Evolutionary conservation across 2,329 filamentous ascomycete genomes (phyloP), one percentile per base, ranked within the genome.

Genomic region (Pestalotiopsis sp.): DNA sequence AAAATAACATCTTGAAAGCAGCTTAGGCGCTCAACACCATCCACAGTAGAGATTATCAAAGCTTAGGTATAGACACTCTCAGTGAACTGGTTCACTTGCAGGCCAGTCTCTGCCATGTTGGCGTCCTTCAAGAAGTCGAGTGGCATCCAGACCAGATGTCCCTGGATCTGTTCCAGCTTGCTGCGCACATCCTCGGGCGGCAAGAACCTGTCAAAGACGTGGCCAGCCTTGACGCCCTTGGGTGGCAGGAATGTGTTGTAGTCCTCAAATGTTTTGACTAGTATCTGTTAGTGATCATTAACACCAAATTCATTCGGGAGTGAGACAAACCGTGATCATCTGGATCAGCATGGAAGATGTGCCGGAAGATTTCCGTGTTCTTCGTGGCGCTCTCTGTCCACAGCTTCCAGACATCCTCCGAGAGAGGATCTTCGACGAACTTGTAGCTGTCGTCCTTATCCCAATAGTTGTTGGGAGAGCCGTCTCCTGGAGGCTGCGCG

Each of bases 141-240:
- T n/a, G 94, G 94, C 90, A 97, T 95, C 93, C 93, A 97, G 6
- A 98, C 95, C 55, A 98, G 79, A 82, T 98, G 95, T 0, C 95
- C 95, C 81, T 89, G 91, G 72, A 98, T 89, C 75, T 91, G 85
- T 73, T 94, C 90, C 63, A 98, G 82, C 78, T 95, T 94, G 71
- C 85, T 78, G 17, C 92, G 86, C 6, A 96, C 89, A 66, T 97
- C 91, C 26, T 90, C 84, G 0, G 89, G 87, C 0, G 92, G 91
- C 78, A 92, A 86, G 79, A 91, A 93, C 68, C 88, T 88, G 77
- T 97, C 94, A 74, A 92, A 97, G 68, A 98, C 85, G 79, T 98
- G 96, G 0, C 96, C 95, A 3, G 94, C 82, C 78, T 93, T 96
- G 70, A 92, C 86, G 4, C 90, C 88, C 62, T 88, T 87, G 0